These are phyloP conservation scores for Irpex rosettiformis DNA, from an alignment of 1,284 basidiomycete species.

Conservation along the genomic window DNA sequence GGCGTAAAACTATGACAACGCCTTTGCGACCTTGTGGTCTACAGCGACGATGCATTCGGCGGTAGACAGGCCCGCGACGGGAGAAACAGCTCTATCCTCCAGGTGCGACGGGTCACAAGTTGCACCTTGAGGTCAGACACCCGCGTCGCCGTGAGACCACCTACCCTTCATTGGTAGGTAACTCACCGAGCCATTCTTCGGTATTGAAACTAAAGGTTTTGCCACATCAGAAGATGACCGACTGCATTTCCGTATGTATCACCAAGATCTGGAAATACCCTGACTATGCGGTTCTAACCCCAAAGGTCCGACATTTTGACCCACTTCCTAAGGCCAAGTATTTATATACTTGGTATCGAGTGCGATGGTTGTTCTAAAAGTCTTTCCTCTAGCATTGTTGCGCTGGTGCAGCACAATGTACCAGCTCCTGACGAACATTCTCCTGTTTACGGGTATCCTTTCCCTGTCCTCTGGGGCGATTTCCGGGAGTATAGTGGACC, in stretches of 20 bases:
- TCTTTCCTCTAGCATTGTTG: background rate
- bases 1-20: too few relatives aligned
- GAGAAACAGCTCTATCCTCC: too few relatives aligned
- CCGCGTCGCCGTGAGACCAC: background rate
- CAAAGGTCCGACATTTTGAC: background rate
- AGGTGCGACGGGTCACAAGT: background rate
- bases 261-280: background rate
- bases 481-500: conserved; percentile 21
- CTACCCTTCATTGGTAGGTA: background rate
- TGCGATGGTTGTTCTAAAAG: background rate
- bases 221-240: background rate
- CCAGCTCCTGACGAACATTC: background rate
- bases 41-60: too few relatives aligned
- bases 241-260: too few relatives aligned
- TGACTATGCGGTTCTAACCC: background rate
- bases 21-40: too few relatives aligned
- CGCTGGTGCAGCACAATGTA: background rate
- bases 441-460: conserved; percentile 7
- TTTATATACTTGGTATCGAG: too few relatives aligned
- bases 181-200: background rate
- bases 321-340: too few relatives aligned
- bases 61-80: too few relatives aligned
- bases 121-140: background rate
- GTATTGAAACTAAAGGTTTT: background rate
- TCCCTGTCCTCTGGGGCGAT: conserved; percentile 3